Conservation (phyloP, 768 basidiomycete genomes). For the Kwoniella sp. region DNA sequence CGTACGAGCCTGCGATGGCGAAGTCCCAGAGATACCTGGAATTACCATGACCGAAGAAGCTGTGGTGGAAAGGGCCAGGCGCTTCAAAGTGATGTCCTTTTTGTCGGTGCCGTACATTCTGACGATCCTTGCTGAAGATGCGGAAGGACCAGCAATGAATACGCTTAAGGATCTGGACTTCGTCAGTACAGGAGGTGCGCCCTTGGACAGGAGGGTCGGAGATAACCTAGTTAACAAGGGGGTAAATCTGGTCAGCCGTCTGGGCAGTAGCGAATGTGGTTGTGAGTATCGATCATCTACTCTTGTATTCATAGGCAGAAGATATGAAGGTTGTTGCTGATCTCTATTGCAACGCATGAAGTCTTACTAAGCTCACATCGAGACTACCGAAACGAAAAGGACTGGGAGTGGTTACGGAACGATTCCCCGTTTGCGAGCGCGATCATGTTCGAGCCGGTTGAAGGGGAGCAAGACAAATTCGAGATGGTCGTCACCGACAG, state of each 20-base stretch:
- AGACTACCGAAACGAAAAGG: slow-evolving; percentile 60
- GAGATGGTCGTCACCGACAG: slow-evolving; percentile 62
- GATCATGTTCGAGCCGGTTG: slow-evolving; percentile 38
- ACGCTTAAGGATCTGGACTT: slow-evolving; percentile 59
- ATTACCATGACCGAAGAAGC: slow-evolving; percentile 1
- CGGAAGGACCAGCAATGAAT: slow-evolving; percentile 54
- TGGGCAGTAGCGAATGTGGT: slow-evolving; percentile 60
- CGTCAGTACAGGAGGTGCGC: slow-evolving; percentile 62
- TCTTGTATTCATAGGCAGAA: no score
- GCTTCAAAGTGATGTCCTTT: slow-evolving; percentile 40
- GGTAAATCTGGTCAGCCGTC: slow-evolving; percentile 60
- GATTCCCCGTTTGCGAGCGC: slow-evolving; percentile 44
- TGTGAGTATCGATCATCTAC: slow-evolving; percentile 39
- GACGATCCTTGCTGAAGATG: slow-evolving; percentile 60
- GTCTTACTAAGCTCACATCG: slow-evolving; percentile 59
- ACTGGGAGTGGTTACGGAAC: slow-evolving; percentile 63
- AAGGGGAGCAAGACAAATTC: slow-evolving; percentile 56
- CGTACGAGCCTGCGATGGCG: slow-evolving; percentile 49
- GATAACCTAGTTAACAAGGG: slow-evolving; percentile 60
- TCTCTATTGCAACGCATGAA: slow-evolving; percentile 9
- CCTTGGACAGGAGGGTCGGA: slow-evolving; percentile 62
- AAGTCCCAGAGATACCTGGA: neutral
- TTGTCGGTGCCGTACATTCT: slow-evolving; percentile 57
- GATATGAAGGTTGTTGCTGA: no score
- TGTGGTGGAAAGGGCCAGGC: slow-evolving; percentile 14